phyloP scores from a whole-genome alignment of 169 alveolate genomes.

The Eimeria sp. region DNA sequence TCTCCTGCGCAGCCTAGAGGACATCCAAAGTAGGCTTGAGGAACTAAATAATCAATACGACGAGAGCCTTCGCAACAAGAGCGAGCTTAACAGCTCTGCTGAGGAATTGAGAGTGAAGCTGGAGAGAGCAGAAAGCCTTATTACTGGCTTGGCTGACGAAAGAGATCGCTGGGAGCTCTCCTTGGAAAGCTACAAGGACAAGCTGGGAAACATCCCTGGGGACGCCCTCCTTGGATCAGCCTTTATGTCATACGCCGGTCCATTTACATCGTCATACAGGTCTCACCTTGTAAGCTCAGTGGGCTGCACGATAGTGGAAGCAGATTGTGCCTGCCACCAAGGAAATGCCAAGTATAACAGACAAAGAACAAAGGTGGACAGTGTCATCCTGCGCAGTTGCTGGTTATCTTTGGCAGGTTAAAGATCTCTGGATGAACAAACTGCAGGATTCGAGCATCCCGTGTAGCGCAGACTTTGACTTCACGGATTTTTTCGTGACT shows the following conservation, averaged over 20 bases:
- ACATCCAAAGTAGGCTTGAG: slow-evolving; percentile 91
- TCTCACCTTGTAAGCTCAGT: slow-evolving; percentile 84
- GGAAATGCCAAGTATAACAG: background rate
- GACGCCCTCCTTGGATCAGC: slow-evolving; percentile 94
- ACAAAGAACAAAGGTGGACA: background rate
- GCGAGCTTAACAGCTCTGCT: slow-evolving; percentile 91
- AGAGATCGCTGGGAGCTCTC: slow-evolving; percentile 96
- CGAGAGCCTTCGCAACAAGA: slow-evolving; percentile 93
- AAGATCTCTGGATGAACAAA: slow-evolving; percentile 41
- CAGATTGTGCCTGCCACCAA: slow-evolving; percentile 85
- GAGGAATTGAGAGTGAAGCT: slow-evolving; percentile 92
- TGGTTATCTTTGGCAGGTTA: slow-evolving; percentile 14
- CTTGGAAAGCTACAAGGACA: slow-evolving; percentile 90
- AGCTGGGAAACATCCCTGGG: slow-evolving; percentile 92
- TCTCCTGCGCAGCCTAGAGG: slow-evolving; percentile 85
- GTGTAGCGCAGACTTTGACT: slow-evolving; percentile 93
- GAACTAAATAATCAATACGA: slow-evolving; percentile 92
- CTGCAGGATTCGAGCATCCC: slow-evolving; percentile 88
- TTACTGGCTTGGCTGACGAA: slow-evolving; percentile 96
- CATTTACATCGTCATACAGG: slow-evolving; percentile 95
- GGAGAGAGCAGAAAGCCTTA: slow-evolving; percentile 97
- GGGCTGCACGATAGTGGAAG: slow-evolving; percentile 87
- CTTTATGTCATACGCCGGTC: slow-evolving; percentile 96
- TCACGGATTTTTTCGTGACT: slow-evolving; percentile 95
- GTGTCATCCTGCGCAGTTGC: background rate